Evolutionary conservation across 2,329 filamentous ascomycete genomes (phyloP).

Genomic region (Ophiocordyceps robertsii): DNA sequence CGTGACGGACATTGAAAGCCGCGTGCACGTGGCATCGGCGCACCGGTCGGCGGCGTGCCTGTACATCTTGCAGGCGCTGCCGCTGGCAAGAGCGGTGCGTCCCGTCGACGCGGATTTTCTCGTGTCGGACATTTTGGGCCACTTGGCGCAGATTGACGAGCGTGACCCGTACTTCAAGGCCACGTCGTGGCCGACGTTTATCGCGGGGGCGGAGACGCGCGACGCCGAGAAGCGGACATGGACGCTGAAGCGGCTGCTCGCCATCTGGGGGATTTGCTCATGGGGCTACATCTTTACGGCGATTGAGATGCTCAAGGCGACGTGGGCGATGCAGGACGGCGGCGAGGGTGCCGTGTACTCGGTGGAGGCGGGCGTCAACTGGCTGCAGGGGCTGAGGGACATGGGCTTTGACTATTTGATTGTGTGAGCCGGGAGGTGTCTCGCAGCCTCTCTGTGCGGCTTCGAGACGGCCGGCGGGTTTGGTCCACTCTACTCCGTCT

Average conservation of each 20-base stretch:
- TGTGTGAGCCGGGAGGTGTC: constrained; percentile 15
- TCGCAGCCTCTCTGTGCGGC: no score
- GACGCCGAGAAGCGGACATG: constrained; percentile 32
- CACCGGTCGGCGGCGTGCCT: constrained; percentile 33
- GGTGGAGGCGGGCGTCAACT: constrained; percentile 14
- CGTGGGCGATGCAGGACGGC: constrained; percentile 30
- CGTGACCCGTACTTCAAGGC: constrained; percentile 42
- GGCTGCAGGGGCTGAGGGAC: constrained; percentile 29
- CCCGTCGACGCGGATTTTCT: constrained; percentile 29
- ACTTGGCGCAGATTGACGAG: constrained; percentile 33
- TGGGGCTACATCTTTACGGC: constrained; percentile 38
- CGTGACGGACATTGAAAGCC: constrained; percentile 25
- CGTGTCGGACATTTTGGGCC: constrained; percentile 34
- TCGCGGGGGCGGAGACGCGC: constrained; percentile 41
- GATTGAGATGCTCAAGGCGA: constrained; percentile 33
- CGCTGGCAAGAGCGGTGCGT: constrained; percentile 20
- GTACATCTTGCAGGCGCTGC: constrained; percentile 30
- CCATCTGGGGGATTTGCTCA: constrained; percentile 30
- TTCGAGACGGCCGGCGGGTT: no score
- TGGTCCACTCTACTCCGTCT: no score
- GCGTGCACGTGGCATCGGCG: constrained; percentile 29
- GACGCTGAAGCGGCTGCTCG: constrained; percentile 33
- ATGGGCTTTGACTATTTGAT: constrained; percentile 32
- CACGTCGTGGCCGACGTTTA: constrained; percentile 45
- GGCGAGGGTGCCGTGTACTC: constrained; percentile 4